Percentiles rank a stretch among this genome's conserved stretches.
Evolutionary conservation across 352 stramenopile genomes (phyloP).

Genomic region (Phytophthora chlamydospora): DNA sequence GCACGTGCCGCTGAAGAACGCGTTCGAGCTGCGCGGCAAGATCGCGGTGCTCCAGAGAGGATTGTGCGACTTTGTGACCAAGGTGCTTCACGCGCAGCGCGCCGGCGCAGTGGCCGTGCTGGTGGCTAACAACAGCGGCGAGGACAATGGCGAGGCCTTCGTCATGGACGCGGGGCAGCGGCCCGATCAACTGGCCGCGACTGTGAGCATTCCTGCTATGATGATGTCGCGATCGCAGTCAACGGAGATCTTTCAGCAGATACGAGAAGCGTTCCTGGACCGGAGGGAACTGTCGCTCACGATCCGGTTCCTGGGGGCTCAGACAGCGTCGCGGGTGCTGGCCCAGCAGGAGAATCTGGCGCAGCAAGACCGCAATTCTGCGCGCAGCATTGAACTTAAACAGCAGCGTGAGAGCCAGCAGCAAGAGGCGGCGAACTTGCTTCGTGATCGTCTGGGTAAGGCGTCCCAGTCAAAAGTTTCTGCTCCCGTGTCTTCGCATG

Average conservation of each 20-base stretch:
- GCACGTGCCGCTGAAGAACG: slow-evolving; percentile 58
- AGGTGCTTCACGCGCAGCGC: slow-evolving; percentile 68
- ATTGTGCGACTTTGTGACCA: slow-evolving; percentile 81
- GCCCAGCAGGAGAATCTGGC: slow-evolving; percentile 48
- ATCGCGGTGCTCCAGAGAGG: slow-evolving; percentile 73
- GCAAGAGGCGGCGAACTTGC: slow-evolving; percentile 49
- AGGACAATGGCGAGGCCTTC: slow-evolving; percentile 47
- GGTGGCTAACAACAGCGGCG: slow-evolving; percentile 56
- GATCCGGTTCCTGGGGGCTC: slow-evolving; percentile 62
- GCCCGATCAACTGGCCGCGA: slow-evolving; percentile 26
- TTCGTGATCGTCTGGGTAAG: slow-evolving; percentile 58
- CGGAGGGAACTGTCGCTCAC: slow-evolving; percentile 44
- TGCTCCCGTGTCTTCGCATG: not conserved
- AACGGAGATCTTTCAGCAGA: slow-evolving; percentile 53
- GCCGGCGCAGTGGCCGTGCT: slow-evolving; percentile 73
- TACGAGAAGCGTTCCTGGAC: slow-evolving; percentile 57
- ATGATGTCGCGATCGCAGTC: slow-evolving; percentile 64
- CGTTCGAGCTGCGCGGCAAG: slow-evolving; percentile 46
- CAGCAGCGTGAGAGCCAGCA: slow-evolving; percentile 54
- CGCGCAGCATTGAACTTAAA: slow-evolving; percentile 29
- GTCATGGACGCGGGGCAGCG: slow-evolving; percentile 70
- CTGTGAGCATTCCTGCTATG: slow-evolving; percentile 59
- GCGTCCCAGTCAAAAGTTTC: slow-evolving; percentile 1
- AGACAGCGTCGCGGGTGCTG: slow-evolving; percentile 57
- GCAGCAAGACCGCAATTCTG: slow-evolving; percentile 30